Conservation (phyloP, 768 basidiomycete genomes). For the Neoboletus magnificus region DNA sequence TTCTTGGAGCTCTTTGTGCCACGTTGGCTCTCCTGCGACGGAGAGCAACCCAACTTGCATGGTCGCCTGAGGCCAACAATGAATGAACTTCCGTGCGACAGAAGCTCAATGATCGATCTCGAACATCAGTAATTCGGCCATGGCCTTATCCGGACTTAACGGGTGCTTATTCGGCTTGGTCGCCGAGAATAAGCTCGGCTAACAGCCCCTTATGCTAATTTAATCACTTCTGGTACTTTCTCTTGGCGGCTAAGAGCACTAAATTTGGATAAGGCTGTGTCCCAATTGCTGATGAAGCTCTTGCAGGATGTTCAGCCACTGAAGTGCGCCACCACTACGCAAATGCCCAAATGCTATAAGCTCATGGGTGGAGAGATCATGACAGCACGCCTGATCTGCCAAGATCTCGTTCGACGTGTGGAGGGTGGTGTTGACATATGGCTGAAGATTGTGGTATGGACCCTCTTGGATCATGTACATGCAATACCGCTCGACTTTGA, state of each 20-base stretch:
- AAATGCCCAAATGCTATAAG: conserved; percentile 41
- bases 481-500: conserved; percentile 21
- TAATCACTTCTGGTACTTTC: too few relatives aligned
- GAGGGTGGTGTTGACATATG: conserved; percentile 32
- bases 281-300: too few relatives aligned
- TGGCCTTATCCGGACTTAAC: too few relatives aligned
- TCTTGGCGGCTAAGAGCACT: too few relatives aligned
- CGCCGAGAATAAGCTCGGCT: too few relatives aligned
- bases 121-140: too few relatives aligned
- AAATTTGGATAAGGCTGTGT: too few relatives aligned
- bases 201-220: too few relatives aligned
- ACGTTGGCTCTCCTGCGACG: conserved; percentile 7
- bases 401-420: conserved; percentile 42
- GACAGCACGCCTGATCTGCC: conserved; percentile 41
- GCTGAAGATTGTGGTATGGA: conserved; percentile 36
- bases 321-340: conserved; percentile 43
- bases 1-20: conserved; percentile 38
- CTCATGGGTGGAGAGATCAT: conserved; percentile 42
- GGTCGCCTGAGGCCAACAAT: conserved; percentile 41
- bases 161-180: too few relatives aligned
- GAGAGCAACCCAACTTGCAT: conserved; percentile 38
- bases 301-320: conserved; percentile 49
- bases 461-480: conserved; percentile 31
- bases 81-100: conserved; percentile 37
- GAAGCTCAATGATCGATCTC: conserved; percentile 36